These are phyloP conservation scores for Rosa multiflora DNA, from an alignment of 306 rosid genomes.

Conservation along the genomic window DNA sequence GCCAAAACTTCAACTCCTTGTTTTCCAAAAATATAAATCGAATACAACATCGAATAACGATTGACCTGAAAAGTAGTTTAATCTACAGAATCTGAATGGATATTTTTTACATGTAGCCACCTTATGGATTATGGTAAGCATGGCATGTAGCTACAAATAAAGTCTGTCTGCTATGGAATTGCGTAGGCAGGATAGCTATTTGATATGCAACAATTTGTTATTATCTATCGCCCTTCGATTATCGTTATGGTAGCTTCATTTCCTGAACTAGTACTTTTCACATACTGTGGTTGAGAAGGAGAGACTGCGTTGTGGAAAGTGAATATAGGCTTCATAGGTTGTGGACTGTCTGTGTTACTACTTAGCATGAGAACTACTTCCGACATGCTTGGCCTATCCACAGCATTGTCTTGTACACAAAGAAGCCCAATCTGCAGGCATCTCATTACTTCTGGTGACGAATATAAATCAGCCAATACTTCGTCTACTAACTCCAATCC, in stretches of 20 bases:
- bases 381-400: slow-evolving; percentile 30
- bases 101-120: too few relatives aligned
- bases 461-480: not conserved
- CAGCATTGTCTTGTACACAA: slow-evolving; percentile 28
- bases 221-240: slow-evolving; percentile 10
- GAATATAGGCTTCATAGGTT: slow-evolving; percentile 23
- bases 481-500: slow-evolving; percentile 2
- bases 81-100: not conserved
- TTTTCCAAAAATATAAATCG: not conserved
- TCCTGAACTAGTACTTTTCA: not conserved
- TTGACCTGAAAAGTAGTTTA: not conserved
- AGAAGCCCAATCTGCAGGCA: slow-evolving; percentile 32
- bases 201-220: not conserved
- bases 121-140: too few relatives aligned
- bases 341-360: slow-evolving; percentile 12
- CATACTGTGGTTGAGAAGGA: not conserved
- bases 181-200: too few relatives aligned
- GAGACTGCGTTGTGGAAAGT: not conserved
- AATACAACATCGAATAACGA: not conserved
- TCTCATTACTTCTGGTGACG: not conserved
- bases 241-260: slow-evolving; percentile 4
- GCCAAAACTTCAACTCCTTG: not conserved
- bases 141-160: too few relatives aligned
- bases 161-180: too few relatives aligned
- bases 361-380: slow-evolving; percentile 23